Percentiles rank a stretch among this genome's conserved stretches.
These are phyloP conservation scores for Diaporthe helianthi DNA, from an alignment of 2,329 filamentous ascomycete genomes.

Conservation along the genomic window DNA sequence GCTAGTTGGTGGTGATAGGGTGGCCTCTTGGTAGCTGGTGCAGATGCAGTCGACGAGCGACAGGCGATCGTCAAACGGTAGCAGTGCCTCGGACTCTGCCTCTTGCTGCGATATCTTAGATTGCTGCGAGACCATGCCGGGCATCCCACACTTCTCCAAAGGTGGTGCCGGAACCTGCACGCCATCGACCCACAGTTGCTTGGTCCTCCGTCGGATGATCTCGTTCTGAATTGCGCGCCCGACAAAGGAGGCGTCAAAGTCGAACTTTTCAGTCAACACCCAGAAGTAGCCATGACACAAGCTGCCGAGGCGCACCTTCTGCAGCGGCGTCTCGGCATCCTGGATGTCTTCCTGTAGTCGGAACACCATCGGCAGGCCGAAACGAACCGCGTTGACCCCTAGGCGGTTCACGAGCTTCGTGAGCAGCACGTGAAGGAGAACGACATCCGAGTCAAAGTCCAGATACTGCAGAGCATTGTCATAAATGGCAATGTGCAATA, in stretches of 20 bases:
- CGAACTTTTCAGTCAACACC: conserved; percentile 77
- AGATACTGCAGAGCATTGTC: conserved; percentile 81
- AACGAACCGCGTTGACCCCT: conserved; percentile 81
- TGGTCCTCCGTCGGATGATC: conserved; percentile 74
- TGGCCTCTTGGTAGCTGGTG: conserved; percentile 69
- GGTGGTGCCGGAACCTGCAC: conserved; percentile 73
- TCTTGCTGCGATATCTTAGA: conserved; percentile 57
- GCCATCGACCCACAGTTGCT: conserved; percentile 79
- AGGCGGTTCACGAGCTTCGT: conserved; percentile 76
- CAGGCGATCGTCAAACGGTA: conserved; percentile 77
- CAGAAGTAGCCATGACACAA: conserved; percentile 91
- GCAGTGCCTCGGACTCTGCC: conserved; percentile 68
- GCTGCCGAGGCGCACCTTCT: conserved; percentile 82
- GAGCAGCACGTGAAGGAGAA: conserved; percentile 79
- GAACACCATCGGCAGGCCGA: conserved; percentile 87
- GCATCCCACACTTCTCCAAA: conserved; percentile 66
- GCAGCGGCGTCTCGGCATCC: conserved; percentile 67
- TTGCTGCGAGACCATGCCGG: conserved; percentile 53
- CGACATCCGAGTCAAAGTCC: conserved; percentile 75
- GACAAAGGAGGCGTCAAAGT: conserved; percentile 73
- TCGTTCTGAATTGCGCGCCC: conserved; percentile 78
- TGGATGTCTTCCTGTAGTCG: conserved; percentile 85
- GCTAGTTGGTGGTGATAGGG: conserved; percentile 71
- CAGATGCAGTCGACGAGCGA: conserved; percentile 79
- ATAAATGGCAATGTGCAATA: conserved; percentile 88